Base-by-base conservation (phyloP, 2,329 filamentous ascomycete genomes). In the Apiospora malaysiana region DNA sequence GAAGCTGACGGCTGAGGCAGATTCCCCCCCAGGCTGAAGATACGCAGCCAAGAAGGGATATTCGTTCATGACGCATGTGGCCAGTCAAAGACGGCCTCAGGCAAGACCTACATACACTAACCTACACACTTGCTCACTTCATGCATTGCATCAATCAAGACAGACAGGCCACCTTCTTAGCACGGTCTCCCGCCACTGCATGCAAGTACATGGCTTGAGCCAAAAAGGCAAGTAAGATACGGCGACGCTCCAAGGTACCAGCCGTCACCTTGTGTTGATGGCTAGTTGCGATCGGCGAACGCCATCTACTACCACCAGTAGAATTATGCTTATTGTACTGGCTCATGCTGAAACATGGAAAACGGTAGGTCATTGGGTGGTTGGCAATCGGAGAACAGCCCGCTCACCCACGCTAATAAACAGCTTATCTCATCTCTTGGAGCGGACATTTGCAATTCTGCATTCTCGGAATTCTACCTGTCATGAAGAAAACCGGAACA, bases 271-370 rank as follows among this genome's bases (percentile, higher is more conserved):
- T 18, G 21, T 21, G 51, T 14, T 59, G 25, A 59, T n/a, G 27
- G 16, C 51, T 59, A 21, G 51, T 27, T 59, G 51, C 7, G 25
- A 59, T 59, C 51, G 51, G 51, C 51, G 51, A 59, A 27, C 51
- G 25, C 51, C 51, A 59, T 59, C 32, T n/a, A 46, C 32, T n/a
- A 46, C 43, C 43, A 32, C 32, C 32, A 32, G 32, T 32, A n/a
- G 45, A n/a, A n/a, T 47, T n/a, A 47, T n/a, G 32, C 49, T 56
- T 56, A 56, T 56, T 56, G 49, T 56, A 56, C 49, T 27, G 32
- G 56, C 32, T 63, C 56, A 8, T 63, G 56, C 56, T 40, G 32
- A 32, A 21, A 63, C 56, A 63, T 4, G 12, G 27, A n/a, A 23
- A 8, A 40, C 7, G 32, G 27, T 63, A 59, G 51, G 51, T 9